Evolutionary conservation across 768 basidiomycete species (phyloP), one percentile per base, ranked within the genome.

Genomic region (Hydnum rufescens): DNA sequence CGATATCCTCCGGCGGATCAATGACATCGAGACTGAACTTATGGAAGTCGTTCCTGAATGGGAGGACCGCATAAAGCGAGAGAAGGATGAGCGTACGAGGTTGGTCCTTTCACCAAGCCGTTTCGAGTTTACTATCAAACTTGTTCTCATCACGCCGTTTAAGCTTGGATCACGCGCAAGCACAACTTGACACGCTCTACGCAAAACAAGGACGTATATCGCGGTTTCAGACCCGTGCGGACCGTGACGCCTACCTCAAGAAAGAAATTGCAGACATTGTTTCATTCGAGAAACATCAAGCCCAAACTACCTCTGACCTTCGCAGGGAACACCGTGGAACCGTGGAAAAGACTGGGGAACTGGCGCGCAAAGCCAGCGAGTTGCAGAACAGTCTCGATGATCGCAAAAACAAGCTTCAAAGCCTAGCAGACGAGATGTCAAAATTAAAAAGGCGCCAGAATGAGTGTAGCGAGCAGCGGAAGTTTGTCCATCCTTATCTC

Each of bases 161-260:
- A 53, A 74, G 70, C 26, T 70, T 95, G 57, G 88, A 92, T 55
- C 77, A 80, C 36, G 78, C 78, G 0, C 76, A 74, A 49, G 79
- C 83, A 1, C 74, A 71, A 44, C 67, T 96, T 2, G 71, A 74
- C 0, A 75, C 82, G 0, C 69, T 99, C 1, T 89, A 82, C 61
- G 80, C 83, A 2, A 97, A 97, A 62, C 89, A 88, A 63, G 90
- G 90, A 2, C 81, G 95, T 22, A 71, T 81, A 34, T 76, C 78
- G 49, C 84, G 82, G 59, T 99, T 95, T 68, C 68, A 77, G 22
- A 85, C 83, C 13, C 80, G 79, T 60, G 70, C 73, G 0, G 88
- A 92, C 60, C 77, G 95, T 4, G 93, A 99, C 61, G 67, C 71
- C 22, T 96, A 75, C 61, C 71, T 99, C 42, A 70, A 67, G n/a